Evolutionary conservation across 139 green algal species (phyloP).

Genomic region (Marvania coccoides): DNA sequence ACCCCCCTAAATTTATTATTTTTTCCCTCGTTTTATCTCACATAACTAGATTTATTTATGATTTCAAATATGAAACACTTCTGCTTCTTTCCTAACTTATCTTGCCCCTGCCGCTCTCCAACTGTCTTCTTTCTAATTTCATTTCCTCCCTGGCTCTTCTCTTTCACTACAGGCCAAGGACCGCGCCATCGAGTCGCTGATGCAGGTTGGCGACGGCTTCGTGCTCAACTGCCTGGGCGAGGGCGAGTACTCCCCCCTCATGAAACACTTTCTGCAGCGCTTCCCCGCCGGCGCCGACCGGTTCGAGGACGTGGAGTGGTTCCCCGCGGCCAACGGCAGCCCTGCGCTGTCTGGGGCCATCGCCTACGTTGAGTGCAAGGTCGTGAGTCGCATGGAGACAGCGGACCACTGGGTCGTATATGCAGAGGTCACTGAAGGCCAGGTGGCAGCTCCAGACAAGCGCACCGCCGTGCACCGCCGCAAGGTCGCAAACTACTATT

Average conservation of each 20-base stretch:
- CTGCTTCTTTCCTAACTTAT: no score
- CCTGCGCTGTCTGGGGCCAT: conserved; percentile 59
- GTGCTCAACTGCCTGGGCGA: conserved; percentile 92
- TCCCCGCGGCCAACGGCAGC: conserved; percentile 23
- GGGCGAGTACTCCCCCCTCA: conserved; percentile 48
- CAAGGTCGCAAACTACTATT: conserved; percentile 90
- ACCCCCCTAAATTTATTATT: no score
- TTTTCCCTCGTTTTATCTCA: no score
- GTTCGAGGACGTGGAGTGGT: conserved; percentile 67
- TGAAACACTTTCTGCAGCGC: conserved; percentile 92
- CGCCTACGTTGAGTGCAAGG: conserved; percentile 86
- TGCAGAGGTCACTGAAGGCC: conserved; percentile 60
- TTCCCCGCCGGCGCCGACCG: conserved; percentile 86
- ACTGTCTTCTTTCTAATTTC: no score
- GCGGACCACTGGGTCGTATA: conserved; percentile 97
- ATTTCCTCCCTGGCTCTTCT: no score
- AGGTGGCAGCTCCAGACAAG: conserved; percentile 58
- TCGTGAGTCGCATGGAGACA: conserved; percentile 83
- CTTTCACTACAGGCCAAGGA: no score
- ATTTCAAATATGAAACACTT: no score
- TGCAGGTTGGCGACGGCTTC: conserved; percentile 96
- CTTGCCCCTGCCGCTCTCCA: no score
- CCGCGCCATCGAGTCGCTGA: conserved; percentile 94
- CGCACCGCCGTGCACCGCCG: conserved; percentile 86
- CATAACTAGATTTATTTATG: no score